phyloP scores from a whole-genome alignment of 441 rosid species.

The Cnidoscolus chayamansa region DNA sequence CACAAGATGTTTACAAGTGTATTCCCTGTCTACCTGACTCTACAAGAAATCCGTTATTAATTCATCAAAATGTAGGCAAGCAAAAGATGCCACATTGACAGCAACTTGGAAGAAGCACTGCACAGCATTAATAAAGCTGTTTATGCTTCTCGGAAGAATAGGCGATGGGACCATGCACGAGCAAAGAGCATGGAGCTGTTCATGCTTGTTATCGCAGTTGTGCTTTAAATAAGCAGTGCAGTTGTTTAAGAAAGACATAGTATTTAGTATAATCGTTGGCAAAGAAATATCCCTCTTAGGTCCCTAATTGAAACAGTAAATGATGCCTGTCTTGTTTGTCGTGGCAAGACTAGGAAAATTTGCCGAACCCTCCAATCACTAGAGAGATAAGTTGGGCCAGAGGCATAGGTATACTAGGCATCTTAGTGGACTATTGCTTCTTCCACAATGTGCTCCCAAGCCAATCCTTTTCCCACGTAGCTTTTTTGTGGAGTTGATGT shows the following conservation, averaged over 20 bases:
- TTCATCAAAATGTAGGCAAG: background rate
- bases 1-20: background rate
- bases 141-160: background rate
- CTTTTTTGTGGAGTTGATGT: background rate
- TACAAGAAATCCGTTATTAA: background rate
- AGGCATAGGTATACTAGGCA: background rate
- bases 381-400: background rate
- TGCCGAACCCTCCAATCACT: background rate
- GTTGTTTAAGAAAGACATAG: background rate
- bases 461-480: background rate
- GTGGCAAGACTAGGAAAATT: background rate
- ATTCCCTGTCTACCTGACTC: background rate
- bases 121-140: background rate
- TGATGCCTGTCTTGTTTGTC: background rate
- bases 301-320: no score
- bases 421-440: no score
- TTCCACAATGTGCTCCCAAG: background rate
- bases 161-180: background rate
- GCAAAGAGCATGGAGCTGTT: background rate
- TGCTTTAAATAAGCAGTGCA: background rate
- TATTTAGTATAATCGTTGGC: background rate
- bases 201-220: background rate
- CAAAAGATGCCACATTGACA: background rate
- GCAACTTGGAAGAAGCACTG: background rate
- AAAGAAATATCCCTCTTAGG: background rate